These are phyloP conservation scores for Metschnikowia borealis DNA, from an alignment of 805 yeast genomes.

Conservation along the genomic window DNA sequence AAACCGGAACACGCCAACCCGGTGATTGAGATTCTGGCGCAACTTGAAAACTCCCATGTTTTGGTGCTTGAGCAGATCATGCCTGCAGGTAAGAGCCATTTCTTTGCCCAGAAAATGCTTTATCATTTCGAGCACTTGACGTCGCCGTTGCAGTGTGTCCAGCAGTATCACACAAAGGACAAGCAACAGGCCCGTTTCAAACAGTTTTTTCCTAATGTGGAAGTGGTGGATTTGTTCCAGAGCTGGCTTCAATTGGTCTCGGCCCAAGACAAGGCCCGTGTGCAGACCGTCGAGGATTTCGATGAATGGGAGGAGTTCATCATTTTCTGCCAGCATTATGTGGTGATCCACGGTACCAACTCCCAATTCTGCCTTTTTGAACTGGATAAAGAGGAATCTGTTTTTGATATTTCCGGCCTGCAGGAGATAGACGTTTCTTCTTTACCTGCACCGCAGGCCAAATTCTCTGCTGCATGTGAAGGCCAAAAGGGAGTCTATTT, in stretches of 20 bases:
- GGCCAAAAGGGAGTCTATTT: conserved; percentile 15
- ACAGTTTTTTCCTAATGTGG: conserved; percentile 46
- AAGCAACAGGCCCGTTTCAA: conserved; percentile 51
- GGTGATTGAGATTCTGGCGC: conserved; percentile 48
- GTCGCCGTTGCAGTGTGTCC: conserved; percentile 67
- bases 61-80: conserved; percentile 66
- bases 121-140: conserved; percentile 61
- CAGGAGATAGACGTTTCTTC: too few relatives aligned
- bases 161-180: conserved; percentile 46
- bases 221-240: conserved; percentile 50
- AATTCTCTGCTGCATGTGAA: conserved; percentile 39
- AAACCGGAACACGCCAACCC: conserved; percentile 59
- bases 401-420: too few relatives aligned
- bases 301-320: conserved; percentile 85
- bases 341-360: conserved; percentile 62
- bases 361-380: conserved; percentile 2
- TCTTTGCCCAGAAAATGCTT: conserved; percentile 73
- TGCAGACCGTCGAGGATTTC: conserved; percentile 58
- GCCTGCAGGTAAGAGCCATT: conserved; percentile 59
- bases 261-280: conserved; percentile 31
- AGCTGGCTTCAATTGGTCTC: conserved; percentile 52
- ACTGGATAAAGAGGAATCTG: neutral
- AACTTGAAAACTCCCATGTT: conserved; percentile 52
- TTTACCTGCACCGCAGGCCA: conserved; percentile 22
- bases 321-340: conserved; percentile 70